These are phyloP conservation scores for Aspergillus intermedius DNA, from an alignment of 2,329 filamentous ascomycete species.

Conservation along the genomic window DNA sequence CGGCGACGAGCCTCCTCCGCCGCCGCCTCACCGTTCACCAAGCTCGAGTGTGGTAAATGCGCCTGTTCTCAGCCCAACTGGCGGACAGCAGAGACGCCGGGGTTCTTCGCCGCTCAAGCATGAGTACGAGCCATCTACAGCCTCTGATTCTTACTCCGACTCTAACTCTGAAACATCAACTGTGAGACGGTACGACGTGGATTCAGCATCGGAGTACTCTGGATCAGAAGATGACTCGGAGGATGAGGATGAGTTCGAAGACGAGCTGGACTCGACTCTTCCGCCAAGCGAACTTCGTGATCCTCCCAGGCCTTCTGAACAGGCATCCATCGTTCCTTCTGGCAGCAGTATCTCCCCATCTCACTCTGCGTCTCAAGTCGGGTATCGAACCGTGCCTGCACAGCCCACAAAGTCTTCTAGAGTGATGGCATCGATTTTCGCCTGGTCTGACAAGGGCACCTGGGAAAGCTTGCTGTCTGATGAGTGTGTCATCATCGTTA, in stretches of 20 bases:
- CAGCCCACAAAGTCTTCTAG: conserved; percentile 46
- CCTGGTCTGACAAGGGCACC: conserved; percentile 56
- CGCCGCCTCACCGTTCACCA: conserved; percentile 49
- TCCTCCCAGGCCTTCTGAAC: conserved; percentile 40
- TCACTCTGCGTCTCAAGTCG: conserved; percentile 72
- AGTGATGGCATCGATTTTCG: conserved; percentile 55
- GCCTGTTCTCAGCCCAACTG: conserved; percentile 45
- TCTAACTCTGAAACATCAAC: conserved; percentile 51
- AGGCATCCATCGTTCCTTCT: conserved; percentile 25
- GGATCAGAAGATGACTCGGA: conserved; percentile 47
- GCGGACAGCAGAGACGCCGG: conserved; percentile 54
- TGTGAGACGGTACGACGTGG: conserved; percentile 46
- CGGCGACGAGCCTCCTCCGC: conserved; percentile 33
- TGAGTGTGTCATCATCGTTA: conserved; percentile 58
- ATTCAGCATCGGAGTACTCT: conserved; percentile 42
- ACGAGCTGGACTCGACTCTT: conserved; percentile 26
- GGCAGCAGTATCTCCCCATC: conserved; percentile 66
- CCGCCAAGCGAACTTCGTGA: conserved; percentile 22
- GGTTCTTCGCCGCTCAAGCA: conserved; percentile 93
- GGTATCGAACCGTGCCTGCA: conserved; percentile 50
- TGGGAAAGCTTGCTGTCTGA: conserved; percentile 58
- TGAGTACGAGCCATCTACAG: conserved; percentile 84
- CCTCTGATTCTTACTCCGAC: conserved; percentile 54
- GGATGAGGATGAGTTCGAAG: conserved; percentile 47
- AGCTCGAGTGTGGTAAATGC: conserved; percentile 43